phyloP scores from a whole-genome alignment of 2,329 filamentous ascomycete genomes.

The Arthrinium puccinioides region DNA sequence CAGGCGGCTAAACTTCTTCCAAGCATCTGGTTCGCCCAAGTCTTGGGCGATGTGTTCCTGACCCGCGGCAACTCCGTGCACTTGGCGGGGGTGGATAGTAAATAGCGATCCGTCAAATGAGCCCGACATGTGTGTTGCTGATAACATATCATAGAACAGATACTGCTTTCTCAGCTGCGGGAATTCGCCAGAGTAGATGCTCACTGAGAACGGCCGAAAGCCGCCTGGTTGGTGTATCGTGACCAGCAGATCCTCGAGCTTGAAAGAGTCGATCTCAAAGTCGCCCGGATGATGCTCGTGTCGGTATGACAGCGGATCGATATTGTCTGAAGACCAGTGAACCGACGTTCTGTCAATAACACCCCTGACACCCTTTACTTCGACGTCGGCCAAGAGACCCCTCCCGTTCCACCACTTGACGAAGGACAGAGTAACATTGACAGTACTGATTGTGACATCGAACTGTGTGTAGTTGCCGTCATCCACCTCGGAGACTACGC shows the following conservation, averaged over 20 bases:
- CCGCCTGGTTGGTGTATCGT: slow-evolving; percentile 84
- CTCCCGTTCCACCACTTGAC: slow-evolving; percentile 99
- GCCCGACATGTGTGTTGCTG: slow-evolving; percentile 91
- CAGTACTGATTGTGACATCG: slow-evolving; percentile 86
- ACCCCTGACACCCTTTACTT: slow-evolving; percentile 87
- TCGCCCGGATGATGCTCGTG: slow-evolving; percentile 86
- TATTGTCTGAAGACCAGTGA: slow-evolving; percentile 56
- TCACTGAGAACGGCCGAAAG: slow-evolving; percentile 92
- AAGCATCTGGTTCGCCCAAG: slow-evolving; percentile 61
- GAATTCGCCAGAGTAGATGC: slow-evolving; percentile 92
- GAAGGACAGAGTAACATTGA: slow-evolving; percentile 94
- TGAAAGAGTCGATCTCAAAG: slow-evolving; percentile 96
- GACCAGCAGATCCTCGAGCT: slow-evolving; percentile 85
- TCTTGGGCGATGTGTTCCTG: slow-evolving; percentile 48
- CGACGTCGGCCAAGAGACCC: slow-evolving; percentile 82
- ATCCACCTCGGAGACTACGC: slow-evolving; percentile 49
- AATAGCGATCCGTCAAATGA: slow-evolving; percentile 94
- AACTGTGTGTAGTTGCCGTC: slow-evolving; percentile 98
- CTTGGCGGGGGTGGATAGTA: slow-evolving; percentile 90
- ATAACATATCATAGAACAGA: slow-evolving; percentile 96
- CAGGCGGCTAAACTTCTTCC: slow-evolving; percentile 93
- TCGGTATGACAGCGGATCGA: slow-evolving; percentile 81
- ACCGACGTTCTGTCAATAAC: slow-evolving; percentile 88
- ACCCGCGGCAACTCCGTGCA: slow-evolving; percentile 68
- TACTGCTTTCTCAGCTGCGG: slow-evolving; percentile 91